These are phyloP conservation scores for Ceratocystis cubensis DNA, from an alignment of 2,329 filamentous ascomycete species.

Conservation along the genomic window DNA sequence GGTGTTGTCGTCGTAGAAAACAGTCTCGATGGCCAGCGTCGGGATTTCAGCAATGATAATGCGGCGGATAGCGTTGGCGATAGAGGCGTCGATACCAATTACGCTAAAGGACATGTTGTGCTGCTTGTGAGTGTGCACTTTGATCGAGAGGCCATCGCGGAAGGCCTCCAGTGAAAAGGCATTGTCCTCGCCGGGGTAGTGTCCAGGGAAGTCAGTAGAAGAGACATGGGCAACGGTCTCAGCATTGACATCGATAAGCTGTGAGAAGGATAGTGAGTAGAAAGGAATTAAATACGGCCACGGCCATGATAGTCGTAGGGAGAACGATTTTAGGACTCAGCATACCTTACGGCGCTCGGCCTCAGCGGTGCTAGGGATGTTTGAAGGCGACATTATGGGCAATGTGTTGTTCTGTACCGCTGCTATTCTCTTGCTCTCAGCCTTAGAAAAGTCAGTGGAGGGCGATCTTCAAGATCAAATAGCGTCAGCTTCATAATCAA, in stretches of 20 bases:
- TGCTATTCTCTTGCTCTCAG: constrained; percentile 5
- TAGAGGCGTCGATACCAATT: constrained; percentile 77
- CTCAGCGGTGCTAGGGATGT: constrained; percentile 42
- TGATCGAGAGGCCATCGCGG: constrained; percentile 53
- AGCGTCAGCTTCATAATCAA: background rate
- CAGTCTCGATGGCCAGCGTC: constrained; percentile 83
- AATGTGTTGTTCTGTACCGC: background rate
- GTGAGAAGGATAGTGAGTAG: constrained; percentile 8
- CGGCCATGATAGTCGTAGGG: background rate
- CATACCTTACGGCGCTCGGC: constrained; percentile 47
- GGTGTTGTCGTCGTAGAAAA: constrained; percentile 92
- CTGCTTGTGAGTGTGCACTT: constrained; percentile 72
- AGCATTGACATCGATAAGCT: constrained; percentile 77
- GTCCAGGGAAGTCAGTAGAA: constrained; percentile 83
- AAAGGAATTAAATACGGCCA: background rate
- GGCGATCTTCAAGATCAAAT: constrained; percentile 6
- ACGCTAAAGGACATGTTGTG: constrained; percentile 80
- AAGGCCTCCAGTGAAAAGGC: constrained; percentile 67
- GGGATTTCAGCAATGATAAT: constrained; percentile 92
- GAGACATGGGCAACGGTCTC: constrained; percentile 84
- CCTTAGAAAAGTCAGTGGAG: background rate
- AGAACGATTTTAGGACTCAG: background rate
- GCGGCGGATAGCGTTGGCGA: constrained; percentile 94
- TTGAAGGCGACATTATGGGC: constrained; percentile 33
- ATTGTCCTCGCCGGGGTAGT: constrained; percentile 79